Evolutionary conservation across 768 basidiomycete species (phyloP).

Genomic region (Inosperma sp.): DNA sequence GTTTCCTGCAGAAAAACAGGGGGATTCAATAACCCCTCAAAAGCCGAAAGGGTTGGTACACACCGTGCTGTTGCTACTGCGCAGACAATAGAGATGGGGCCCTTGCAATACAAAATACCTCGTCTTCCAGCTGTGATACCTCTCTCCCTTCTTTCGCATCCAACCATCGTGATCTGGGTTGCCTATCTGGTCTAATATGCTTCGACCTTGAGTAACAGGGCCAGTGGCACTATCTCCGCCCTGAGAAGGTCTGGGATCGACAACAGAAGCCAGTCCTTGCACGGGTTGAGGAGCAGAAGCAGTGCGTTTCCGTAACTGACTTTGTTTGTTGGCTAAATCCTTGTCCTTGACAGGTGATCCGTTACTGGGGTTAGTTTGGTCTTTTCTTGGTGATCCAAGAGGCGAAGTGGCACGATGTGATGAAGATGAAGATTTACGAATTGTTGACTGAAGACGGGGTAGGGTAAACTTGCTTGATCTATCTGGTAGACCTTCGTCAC

Average conservation of each 20-base stretch:
- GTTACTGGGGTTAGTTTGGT: constrained; percentile 17
- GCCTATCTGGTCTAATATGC: constrained; percentile 87
- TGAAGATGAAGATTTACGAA: constrained; percentile 41
- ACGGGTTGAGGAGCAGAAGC: constrained; percentile 26
- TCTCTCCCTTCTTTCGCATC: constrained; percentile 94
- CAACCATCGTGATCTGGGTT: constrained; percentile 86
- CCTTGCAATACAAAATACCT: constrained; percentile 94
- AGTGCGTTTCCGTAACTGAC: constrained; percentile 53
- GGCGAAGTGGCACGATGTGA: constrained; percentile 40
- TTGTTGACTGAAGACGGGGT: constrained; percentile 41
- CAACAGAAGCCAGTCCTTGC: constrained; percentile 6
- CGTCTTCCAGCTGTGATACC: constrained; percentile 89
- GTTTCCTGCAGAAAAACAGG: constrained; percentile 56
- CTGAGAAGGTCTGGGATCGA: constrained; percentile 12
- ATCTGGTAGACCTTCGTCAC: constrained; percentile 25
- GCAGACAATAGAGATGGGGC: constrained; percentile 82
- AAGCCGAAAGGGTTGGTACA: constrained; percentile 26
- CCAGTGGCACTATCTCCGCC: constrained; percentile 19
- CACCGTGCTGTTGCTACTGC: constrained; percentile 61
- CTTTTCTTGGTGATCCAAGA: constrained; percentile 19
- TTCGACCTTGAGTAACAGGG: constrained; percentile 55
- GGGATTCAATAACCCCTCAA: neutral
- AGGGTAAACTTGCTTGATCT: constrained; percentile 44
- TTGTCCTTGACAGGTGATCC: constrained; percentile 14
- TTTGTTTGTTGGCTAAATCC: constrained; percentile 8